Percentiles rank a stretch among this genome's conserved stretches.
These are phyloP conservation scores for Lodderomyces oxycetoniae DNA, from an alignment of 1,139 yeast genomes.

Conservation along the genomic window DNA sequence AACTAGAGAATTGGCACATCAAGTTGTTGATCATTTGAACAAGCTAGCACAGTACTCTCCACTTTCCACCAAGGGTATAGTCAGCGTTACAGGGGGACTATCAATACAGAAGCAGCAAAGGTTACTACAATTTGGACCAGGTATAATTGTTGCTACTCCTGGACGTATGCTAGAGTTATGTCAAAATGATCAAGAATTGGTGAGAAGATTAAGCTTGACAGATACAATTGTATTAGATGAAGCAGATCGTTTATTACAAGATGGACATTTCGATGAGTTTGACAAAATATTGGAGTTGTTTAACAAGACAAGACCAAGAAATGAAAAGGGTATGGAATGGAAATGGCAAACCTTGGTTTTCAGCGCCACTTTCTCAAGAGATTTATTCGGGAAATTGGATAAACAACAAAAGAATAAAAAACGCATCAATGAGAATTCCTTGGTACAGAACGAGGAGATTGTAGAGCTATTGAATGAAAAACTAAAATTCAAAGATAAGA, in stretches of 20 bases:
- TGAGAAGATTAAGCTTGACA: constrained; percentile 54
- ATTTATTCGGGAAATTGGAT: constrained; percentile 68
- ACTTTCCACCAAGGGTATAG: constrained; percentile 50
- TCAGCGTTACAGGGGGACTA: constrained; percentile 91
- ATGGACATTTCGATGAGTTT: constrained; percentile 93
- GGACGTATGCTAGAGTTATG: constrained; percentile 86
- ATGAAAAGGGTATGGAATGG: constrained; percentile 21
- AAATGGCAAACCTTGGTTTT: constrained; percentile 90
- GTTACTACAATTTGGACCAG: constrained; percentile 67
- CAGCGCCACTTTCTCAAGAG: constrained; percentile 89
- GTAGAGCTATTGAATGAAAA: constrained; percentile 52
- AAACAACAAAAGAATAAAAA: constrained; percentile 20
- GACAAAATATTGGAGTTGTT: constrained; percentile 72
- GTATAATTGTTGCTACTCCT: constrained; percentile 89
- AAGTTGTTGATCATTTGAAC: constrained; percentile 77
- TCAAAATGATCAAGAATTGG: constrained; percentile 54
- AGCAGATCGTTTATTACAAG: constrained; percentile 94
- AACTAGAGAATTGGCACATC: constrained; percentile 94
- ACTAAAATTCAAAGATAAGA: constrained; percentile 53
- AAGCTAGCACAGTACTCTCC: constrained; percentile 59
- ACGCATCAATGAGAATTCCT: constrained; percentile 27
- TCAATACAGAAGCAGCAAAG: constrained; percentile 92
- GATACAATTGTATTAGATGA: constrained; percentile 85
- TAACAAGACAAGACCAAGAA: constrained; percentile 31
- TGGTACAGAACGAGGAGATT: constrained; percentile 49